Base-by-base conservation (phyloP, 768 basidiomycete species). In the Tricholoma furcatifolium region DNA sequence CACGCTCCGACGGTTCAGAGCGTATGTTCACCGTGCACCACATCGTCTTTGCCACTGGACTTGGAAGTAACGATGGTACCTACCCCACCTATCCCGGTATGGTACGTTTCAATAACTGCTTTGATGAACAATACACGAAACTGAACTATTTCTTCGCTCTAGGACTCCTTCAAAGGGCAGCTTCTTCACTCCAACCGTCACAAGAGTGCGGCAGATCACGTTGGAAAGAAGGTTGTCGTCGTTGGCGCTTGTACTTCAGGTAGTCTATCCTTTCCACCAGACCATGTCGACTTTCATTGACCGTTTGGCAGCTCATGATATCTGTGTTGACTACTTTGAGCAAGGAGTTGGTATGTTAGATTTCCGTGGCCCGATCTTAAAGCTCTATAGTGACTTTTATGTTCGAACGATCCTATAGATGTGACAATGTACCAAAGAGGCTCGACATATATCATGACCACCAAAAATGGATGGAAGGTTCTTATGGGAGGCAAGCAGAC, bases 191-290 rank as follows among this genome's bases (percentile, higher is more conserved):
- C 86, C 0, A 73, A 66, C 5, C 62, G 75, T 23, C 82, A 88
- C 64, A 74, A 76, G 36, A 70, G 65, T n/a, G 83, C 84, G 0
- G 66, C 70, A 10, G 81, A 82, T 36, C 83, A 83, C 58, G 41
- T 63, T 1, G 88, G 85, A 12, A 89, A 89, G 70, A 90, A 84
- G 61, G 85, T 88, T 0, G 73, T 84, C 3, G 81, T 91, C 2
- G 69, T 90, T 4, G 88, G 88, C 1, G 75, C 86, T 12, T 82
- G 82, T 47, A 86, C 84, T 10, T 84, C 85, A 17, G 73, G 74
- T 74, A 23, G 60, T 36, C 3, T 30, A 30, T 6, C 55, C 21
- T 14, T 12, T 17, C 31, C 8, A 17, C 24, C 40, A 14, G 5
- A 4, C n/a, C n/a, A 3, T 27, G 2, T 23, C 2, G 74, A 27